These are phyloP conservation scores for Tephrocybe rancida DNA, from an alignment of 768 basidiomycete genomes.

Conservation along the genomic window DNA sequence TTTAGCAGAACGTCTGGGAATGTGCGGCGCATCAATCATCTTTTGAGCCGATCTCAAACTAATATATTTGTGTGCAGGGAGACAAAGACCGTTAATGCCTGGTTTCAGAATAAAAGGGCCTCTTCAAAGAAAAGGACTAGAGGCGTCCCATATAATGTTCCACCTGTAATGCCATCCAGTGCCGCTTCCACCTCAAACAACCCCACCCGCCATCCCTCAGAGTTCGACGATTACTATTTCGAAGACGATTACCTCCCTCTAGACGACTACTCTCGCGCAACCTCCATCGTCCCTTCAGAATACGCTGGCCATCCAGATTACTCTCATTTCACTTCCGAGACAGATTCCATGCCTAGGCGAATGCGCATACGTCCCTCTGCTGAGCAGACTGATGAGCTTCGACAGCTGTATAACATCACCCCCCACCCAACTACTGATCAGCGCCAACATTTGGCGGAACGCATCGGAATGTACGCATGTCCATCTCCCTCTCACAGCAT, in stretches of 20 bases:
- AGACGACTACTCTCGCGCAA: constrained; percentile 36
- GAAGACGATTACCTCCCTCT: constrained; percentile 47
- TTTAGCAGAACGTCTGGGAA: constrained; percentile 73
- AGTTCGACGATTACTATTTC: constrained; percentile 43
- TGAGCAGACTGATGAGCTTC: constrained; percentile 70
- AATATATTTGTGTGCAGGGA: constrained; percentile 49
- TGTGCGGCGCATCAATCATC: constrained; percentile 50
- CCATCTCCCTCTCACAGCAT: constrained; percentile 29
- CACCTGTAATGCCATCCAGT: constrained; percentile 33
- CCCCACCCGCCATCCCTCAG: constrained; percentile 28
- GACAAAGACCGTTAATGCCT: constrained; percentile 83
- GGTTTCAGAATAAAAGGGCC: constrained; percentile 88
- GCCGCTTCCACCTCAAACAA: constrained; percentile 34
- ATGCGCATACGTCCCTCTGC: constrained; percentile 65
- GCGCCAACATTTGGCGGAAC: constrained; percentile 62
- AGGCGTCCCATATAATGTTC: constrained; percentile 31
- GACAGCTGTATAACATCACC: constrained; percentile 62
- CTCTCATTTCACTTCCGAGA: constrained; percentile 51
- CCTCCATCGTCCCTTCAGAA: constrained; percentile 35
- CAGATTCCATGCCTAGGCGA: constrained; percentile 55
- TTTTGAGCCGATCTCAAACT: constrained; percentile 10
- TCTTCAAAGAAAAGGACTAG: constrained; percentile 74
- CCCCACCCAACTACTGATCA: constrained; percentile 72
- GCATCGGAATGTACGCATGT: constrained; percentile 71
- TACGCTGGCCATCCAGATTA: constrained; percentile 52